A percentile compares a stretch with the other conserved stretches of the same genome.
These are phyloP conservation scores for Deinandra increscens DNA, from an alignment of 129 eudicot genomes.

Conservation along the genomic window DNA sequence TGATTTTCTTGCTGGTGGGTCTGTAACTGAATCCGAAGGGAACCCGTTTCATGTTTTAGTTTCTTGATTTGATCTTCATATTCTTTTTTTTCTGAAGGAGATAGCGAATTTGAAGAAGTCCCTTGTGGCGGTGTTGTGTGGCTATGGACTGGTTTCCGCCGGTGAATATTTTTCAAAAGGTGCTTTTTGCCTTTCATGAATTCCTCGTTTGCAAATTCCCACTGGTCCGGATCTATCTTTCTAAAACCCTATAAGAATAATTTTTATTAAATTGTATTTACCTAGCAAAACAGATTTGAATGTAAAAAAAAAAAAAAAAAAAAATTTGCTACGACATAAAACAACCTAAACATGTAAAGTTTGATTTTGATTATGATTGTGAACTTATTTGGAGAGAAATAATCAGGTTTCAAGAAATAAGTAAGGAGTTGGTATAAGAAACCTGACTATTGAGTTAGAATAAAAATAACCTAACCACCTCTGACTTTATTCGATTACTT, in stretches of 20 bases:
- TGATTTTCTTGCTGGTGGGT: constrained; percentile 49
- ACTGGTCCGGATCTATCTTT: constrained; percentile 78
- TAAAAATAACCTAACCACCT: background rate
- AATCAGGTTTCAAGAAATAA: background rate
- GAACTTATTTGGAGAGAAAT: background rate
- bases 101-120: constrained; percentile 32
- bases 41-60: constrained; percentile 49
- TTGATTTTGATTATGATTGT: no score
- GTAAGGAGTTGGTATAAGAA: constrained; percentile 8
- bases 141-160: constrained; percentile 90
- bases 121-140: constrained; percentile 54
- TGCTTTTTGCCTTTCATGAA: constrained; percentile 66
- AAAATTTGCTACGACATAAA: constrained; percentile 10
- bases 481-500: background rate
- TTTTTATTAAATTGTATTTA: background rate
- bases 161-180: constrained; percentile 69
- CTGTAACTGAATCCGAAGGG: constrained; percentile 56
- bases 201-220: constrained; percentile 90
- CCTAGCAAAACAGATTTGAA: no score
- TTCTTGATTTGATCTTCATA: constrained; percentile 54
- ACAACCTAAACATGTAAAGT: background rate
- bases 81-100: constrained; percentile 58
- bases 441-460: background rate
- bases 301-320: background rate
- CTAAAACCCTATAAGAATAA: constrained; percentile 58